Evolutionary conservation across 2,329 filamentous ascomycete species (phyloP), one percentile per base, ranked within the genome.

Genomic region (Dactylellina haptotyla): DNA sequence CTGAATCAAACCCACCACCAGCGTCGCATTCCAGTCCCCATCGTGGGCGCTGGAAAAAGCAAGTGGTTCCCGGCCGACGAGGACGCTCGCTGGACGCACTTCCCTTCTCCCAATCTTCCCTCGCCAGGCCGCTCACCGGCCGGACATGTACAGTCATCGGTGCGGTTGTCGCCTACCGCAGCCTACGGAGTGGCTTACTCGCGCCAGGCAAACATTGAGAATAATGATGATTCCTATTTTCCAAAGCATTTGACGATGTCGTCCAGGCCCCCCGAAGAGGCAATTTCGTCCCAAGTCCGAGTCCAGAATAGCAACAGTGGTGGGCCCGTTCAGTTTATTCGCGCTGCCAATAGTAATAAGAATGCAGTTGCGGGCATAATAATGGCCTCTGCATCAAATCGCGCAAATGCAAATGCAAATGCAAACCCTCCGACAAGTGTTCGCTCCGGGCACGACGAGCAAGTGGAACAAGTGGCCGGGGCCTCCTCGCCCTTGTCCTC

Each of bases 331-430:
- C 69, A 66, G 50, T 56, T 73, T 61, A 56, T 48, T 65, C 51
- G 32, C 56, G 62, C 61, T 73, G 54, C 61, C 69, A 66, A 73
- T 73, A n/a, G n/a, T n/a, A 54, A 73, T 46, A 67, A 48, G 48
- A 20, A 50, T 53, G 54, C 45, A 48, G 54, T 61, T 66, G 69
- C 45, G 61, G 61, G 45, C 56, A 66, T n/a, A n/a, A n/a, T n/a
- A n/a, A n/a, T 73, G 62, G 34, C 61, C 59, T 54, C 61, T 54
- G 56, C 69, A 73, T 73, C 69, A 73, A 73, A 73, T 73, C 69
- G 41, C 69, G 69, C 69, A 73, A 56, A 54, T 51, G 69, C 61
- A 66, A 56, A 59, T 61, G 69, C 69, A 73, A 56, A 54, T 51
- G 69, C 61, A 66, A 56, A 59, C 54, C 8, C 53, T 73, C 54